These are phyloP conservation scores for Basidiobolus meristosporus DNA, from an alignment of 371 early-diverging fungal genomes.

Conservation along the genomic window DNA sequence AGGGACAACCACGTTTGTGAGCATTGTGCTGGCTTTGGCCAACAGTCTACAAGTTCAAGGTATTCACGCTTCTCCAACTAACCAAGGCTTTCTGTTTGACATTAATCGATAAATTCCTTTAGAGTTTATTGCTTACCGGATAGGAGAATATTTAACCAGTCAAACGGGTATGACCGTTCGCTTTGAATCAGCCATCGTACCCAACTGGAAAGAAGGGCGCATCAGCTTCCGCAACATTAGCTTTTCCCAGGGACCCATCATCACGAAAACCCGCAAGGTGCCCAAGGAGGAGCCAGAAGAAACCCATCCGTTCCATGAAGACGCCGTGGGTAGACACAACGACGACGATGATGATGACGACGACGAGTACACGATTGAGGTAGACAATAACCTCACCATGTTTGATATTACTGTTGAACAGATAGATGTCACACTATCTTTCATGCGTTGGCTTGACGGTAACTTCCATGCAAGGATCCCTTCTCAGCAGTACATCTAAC, in stretches of 20 bases:
- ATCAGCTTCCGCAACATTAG: conserved; percentile 71
- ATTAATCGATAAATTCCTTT: conserved; percentile 3
- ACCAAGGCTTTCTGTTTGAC: neutral
- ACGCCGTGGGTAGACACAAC: too few species aligned
- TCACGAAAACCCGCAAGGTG: too few species aligned
- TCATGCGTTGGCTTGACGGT: conserved; percentile 84
- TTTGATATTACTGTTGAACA: conserved; percentile 69
- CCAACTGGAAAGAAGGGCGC: conserved; percentile 81
- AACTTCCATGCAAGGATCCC: neutral
- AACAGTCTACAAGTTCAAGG: conserved; percentile 82
- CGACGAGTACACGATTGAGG: conserved; percentile 8
- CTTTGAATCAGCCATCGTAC: conserved; percentile 81
- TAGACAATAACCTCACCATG: conserved; percentile 61
- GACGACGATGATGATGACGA: too few species aligned
- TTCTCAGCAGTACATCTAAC: neutral
- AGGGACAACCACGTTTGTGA: conserved; percentile 82
- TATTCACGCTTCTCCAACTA: too few species aligned
- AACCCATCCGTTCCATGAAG: too few species aligned
- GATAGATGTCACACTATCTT: conserved; percentile 67
- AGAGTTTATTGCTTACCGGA: conserved; percentile 60
- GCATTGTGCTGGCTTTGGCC: conserved; percentile 54
- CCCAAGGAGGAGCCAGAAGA: too few species aligned
- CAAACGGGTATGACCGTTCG: conserved; percentile 67
- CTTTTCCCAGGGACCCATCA: conserved; percentile 2
- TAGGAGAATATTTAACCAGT: conserved; percentile 61